A percentile compares a stretch with the other conserved stretches of the same genome.
phyloP scores from a whole-genome alignment of 495 filamentous ascomycete genomes.

The Jackrogersella multiformis region DNA sequence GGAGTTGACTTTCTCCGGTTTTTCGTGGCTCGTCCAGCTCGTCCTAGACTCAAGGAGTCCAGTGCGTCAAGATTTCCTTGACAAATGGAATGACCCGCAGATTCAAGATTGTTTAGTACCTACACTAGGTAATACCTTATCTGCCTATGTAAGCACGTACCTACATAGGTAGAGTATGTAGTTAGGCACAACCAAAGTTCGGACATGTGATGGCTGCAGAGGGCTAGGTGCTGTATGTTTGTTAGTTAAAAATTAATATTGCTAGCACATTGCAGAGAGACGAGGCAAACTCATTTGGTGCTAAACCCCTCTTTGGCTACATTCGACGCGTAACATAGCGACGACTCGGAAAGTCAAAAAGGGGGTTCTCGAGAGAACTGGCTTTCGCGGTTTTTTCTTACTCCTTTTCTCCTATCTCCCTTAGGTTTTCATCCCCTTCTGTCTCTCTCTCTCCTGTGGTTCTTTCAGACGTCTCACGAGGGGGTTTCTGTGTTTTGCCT shows the following conservation, averaged over 20 bases:
- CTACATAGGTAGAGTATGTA: background rate
- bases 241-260: conserved; percentile 10
- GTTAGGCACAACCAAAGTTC: conserved; percentile 7
- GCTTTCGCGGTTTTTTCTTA: background rate
- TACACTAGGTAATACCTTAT: too few species aligned
- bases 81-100: conserved; percentile 37
- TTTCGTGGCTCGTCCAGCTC: conserved; percentile 27
- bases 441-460: background rate
- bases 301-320: conserved; percentile 1
- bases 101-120: conserved; percentile 6
- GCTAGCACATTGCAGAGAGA: conserved; percentile 5
- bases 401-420: background rate
- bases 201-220: conserved; percentile 32
- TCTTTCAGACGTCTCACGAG: conserved; percentile 1
- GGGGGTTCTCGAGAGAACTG: background rate
- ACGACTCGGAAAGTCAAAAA: conserved; percentile 33
- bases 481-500: conserved; percentile 1
- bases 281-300: conserved; percentile 36
- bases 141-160: background rate
- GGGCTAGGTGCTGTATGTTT: conserved; percentile 25
- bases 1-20: conserved; percentile 2
- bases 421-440: background rate
- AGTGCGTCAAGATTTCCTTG: conserved; percentile 36
- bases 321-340: conserved; percentile 35
- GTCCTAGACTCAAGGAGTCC: conserved; percentile 4